Evolutionary conservation across 164 flowering plant species (phyloP).

Genomic region (Aristolochia contorta): DNA sequence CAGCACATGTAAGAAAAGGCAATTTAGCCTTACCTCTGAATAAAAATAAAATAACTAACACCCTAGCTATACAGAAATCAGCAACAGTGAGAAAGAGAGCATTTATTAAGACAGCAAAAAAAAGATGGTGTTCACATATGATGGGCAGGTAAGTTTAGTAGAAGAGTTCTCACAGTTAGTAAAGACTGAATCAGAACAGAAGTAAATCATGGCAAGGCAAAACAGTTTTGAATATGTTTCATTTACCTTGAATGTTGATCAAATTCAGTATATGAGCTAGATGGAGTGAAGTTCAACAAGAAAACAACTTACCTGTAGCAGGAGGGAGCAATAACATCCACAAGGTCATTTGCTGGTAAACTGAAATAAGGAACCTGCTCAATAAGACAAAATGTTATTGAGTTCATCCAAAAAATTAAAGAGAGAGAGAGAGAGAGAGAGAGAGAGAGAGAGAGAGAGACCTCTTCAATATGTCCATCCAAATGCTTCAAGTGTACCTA

Average conservation of each 20-base stretch:
- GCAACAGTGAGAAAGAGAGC: not conserved
- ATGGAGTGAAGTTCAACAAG: not conserved
- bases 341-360: slow-evolving; percentile 94
- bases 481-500: slow-evolving; percentile 97
- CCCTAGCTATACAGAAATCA: not conserved
- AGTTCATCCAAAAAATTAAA: no score
- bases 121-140: no score
- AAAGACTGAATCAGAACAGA: no score
- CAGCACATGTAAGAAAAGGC: slow-evolving; percentile 14
- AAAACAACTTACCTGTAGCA: slow-evolving; percentile 68
- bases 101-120: not conserved
- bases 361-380: slow-evolving; percentile 97
- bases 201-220: not conserved
- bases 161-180: no score
- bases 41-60: not conserved
- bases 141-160: no score
- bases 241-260: no score
- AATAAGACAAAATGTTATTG: not conserved
- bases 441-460: slow-evolving; percentile 12
- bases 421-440: no score
- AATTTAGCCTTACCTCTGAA: slow-evolving; percentile 8
- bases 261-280: not conserved
- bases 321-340: slow-evolving; percentile 97
- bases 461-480: slow-evolving; percentile 99
- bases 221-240: not conserved